Conservation (phyloP, 306 rosid genomes). For the Cicer bijugum region DNA sequence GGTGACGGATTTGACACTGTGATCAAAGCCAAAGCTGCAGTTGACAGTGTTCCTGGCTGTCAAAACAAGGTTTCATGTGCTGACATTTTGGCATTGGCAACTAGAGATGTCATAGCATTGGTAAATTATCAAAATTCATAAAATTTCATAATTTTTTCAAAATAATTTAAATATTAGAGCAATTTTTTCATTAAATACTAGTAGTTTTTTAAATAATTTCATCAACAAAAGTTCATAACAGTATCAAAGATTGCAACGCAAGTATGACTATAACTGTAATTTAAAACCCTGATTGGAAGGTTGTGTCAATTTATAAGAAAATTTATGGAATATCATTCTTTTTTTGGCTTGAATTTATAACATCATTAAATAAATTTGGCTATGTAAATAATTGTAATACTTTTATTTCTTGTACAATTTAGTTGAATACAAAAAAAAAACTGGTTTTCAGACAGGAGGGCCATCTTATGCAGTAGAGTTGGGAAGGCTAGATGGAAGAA, state of each 20-base stretch:
- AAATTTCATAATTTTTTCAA: no score
- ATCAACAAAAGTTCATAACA: no score
- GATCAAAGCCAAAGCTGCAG: conserved; percentile 80
- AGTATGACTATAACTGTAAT: no score
- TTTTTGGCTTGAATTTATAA: not conserved
- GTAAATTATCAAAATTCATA: conserved; percentile 46
- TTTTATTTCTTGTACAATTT: not conserved
- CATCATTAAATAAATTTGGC: not conserved
- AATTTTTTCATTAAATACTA: no score
- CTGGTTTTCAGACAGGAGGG: conserved; percentile 75
- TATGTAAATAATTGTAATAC: not conserved
- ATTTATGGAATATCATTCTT: not conserved
- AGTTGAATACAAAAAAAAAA: not conserved
- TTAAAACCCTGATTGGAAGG: not conserved
- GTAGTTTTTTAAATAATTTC: no score
- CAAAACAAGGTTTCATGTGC: conserved; percentile 88
- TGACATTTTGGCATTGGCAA: conserved; percentile 87
- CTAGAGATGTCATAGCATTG: conserved; percentile 76
- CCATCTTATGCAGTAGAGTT: conserved; percentile 76
- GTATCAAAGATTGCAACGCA: no score
- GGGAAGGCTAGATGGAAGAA: conserved; percentile 79
- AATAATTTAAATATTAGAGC: no score
- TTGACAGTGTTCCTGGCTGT: conserved; percentile 70
- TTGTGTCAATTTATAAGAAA: not conserved
- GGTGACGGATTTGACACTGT: conserved; percentile 97